These are phyloP conservation scores for Glutinoglossum americanum DNA, from an alignment of 495 filamentous ascomycete species.

Conservation along the genomic window DNA sequence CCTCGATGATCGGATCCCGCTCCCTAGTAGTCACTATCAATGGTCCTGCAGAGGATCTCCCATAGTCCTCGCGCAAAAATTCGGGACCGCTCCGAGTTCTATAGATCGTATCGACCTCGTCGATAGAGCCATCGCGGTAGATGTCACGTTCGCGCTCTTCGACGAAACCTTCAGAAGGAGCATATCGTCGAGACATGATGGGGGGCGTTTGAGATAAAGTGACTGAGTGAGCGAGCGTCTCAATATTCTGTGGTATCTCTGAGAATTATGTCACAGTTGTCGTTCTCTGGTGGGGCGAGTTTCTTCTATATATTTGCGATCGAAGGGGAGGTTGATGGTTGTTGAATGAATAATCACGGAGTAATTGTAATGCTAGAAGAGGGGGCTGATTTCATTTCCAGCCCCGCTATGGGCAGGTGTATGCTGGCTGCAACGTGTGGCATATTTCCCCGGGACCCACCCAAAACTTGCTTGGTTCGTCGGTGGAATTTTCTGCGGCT, in stretches of 20 bases:
- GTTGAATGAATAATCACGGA: background rate
- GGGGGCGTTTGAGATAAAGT: background rate
- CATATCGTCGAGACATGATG: background rate
- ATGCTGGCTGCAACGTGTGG: background rate
- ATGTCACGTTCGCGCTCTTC: constrained; percentile 25
- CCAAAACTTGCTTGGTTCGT: background rate
- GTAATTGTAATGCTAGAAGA: background rate
- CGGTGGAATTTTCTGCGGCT: background rate
- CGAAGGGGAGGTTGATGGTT: background rate
- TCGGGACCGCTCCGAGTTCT: constrained; percentile 22
- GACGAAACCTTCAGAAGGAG: constrained; percentile 11
- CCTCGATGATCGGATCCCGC: constrained; percentile 33
- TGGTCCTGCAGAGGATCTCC: constrained; percentile 13
- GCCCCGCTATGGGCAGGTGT: background rate
- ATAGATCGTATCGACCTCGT: constrained; percentile 15
- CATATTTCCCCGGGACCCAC: too few relatives aligned
- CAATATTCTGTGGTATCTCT: too few relatives aligned
- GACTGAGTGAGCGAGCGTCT: too few relatives aligned
- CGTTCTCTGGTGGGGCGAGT: too few relatives aligned
- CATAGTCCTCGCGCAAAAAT: constrained; percentile 32
- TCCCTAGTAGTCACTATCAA: background rate
- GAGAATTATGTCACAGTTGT: too few relatives aligned
- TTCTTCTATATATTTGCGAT: background rate
- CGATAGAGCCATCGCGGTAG: constrained; percentile 12
- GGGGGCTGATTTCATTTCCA: background rate